These are phyloP conservation scores for Oryza rufipogon DNA, from an alignment of 176 grass and related monocot genomes.

Conservation along the genomic window DNA sequence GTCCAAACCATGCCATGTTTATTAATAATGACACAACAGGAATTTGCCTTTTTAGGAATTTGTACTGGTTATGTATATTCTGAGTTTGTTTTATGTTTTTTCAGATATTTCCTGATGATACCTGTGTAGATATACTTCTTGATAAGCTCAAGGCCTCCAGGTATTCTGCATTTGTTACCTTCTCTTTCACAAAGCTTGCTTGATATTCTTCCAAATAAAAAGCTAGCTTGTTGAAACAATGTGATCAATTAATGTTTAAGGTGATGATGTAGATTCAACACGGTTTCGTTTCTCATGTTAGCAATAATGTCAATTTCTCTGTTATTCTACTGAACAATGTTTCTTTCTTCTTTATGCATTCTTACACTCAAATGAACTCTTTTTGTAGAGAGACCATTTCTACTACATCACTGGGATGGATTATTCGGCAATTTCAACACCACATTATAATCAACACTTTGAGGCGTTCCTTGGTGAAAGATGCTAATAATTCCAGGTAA, in stretches of 20 bases:
- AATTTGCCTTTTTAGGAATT: not conserved
- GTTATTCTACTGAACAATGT: not conserved
- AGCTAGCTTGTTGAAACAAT: constrained; percentile 16
- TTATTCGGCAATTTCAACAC: constrained; percentile 71
- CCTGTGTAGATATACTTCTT: constrained; percentile 65
- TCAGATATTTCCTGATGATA: constrained; percentile 85
- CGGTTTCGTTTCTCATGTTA: constrained; percentile 5
- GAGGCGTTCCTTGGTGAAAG: constrained; percentile 65
- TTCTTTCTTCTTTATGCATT: constrained; percentile 19
- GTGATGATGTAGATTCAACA: not conserved
- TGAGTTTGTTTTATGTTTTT: constrained; percentile 41
- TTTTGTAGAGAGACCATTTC: constrained; percentile 63
- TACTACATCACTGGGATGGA: constrained; percentile 47
- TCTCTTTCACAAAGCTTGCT: constrained; percentile 9
- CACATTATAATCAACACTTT: constrained; percentile 56
- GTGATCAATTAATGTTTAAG: not conserved
- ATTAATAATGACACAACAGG: constrained; percentile 21
- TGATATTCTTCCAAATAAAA: constrained; percentile 14
- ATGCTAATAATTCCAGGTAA: constrained; percentile 89
- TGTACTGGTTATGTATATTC: constrained; percentile 8
- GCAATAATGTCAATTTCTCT: not conserved
- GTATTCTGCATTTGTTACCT: constrained; percentile 50
- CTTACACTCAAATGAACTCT: constrained; percentile 9
- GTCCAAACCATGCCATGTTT: not conserved
- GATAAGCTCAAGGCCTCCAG: constrained; percentile 62